Evolutionary conservation across 768 basidiomycete species (phyloP), one percentile per base, ranked within the genome.

Genomic region (Jaapia argillacea): DNA sequence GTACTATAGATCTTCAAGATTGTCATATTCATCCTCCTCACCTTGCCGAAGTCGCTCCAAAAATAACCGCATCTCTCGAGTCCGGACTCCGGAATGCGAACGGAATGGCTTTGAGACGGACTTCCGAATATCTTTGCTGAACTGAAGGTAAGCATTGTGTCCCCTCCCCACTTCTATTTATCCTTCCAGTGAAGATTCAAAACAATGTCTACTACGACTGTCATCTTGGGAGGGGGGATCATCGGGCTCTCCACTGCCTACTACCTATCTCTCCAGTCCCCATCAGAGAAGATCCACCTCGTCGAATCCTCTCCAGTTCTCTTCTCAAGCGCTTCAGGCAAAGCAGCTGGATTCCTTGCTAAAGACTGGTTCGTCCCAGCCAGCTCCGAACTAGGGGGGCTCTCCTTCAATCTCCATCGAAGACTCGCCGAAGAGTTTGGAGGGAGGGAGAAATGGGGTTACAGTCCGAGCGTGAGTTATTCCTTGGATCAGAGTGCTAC

Each of bases 181-280:
- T n/a, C n/a, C n/a, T n/a, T n/a, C n/a, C n/a, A n/a, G n/a, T n/a
- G n/a, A n/a, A n/a, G n/a, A n/a, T n/a, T n/a, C n/a, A n/a, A n/a
- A n/a, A n/a, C n/a, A n/a, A n/a, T n/a, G n/a, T n/a, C n/a, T n/a
- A n/a, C 55, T 6, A 51, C 63, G 41, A 62, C 70, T 46, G 60
- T 68, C 47, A 61, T 73, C 48, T 54, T 73, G 48, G 72, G 72
- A 38, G 61, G 58, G 21, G 72, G 72, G 25, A 70, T 74, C 51
- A 63, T 71, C 43, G 71, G 71, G 24, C 58, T 67, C 43, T 62
- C 62, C 21, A 66, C 66, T 10, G 70, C 71, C 5, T 69, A 68
- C 59, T 65, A 65, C 53, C 56, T 62, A 35, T 57, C 62, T 23
- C 20, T 41, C 21, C 54, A 60, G 42, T 47, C 61, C 1, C 42